A percentile compares a stretch with the other conserved stretches of the same genome.
Conservation (phyloP, 371 early-diverging fungal species). For the Cokeromyces recurvatus region DNA sequence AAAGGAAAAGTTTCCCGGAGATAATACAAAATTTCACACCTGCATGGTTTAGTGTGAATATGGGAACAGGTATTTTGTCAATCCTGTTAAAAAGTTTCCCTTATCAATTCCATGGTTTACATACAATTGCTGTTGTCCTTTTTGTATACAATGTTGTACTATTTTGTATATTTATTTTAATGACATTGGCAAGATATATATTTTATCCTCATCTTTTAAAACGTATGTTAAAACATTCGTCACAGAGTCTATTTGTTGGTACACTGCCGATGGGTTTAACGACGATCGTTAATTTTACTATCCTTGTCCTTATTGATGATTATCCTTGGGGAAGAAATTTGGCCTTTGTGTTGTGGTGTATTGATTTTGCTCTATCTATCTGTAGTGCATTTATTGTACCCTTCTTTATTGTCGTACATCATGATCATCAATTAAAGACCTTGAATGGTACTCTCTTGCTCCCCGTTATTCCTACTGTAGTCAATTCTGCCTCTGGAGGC, state of each 20-base stretch:
- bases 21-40: slow-evolving; percentile 33
- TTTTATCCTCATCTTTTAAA: slow-evolving; percentile 31
- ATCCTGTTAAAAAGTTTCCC: slow-evolving; percentile 34
- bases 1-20: too few species aligned
- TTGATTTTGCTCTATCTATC: slow-evolving; percentile 27
- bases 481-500: slow-evolving; percentile 42
- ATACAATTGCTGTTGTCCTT: slow-evolving; percentile 33
- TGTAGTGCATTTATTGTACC: slow-evolving; percentile 32
- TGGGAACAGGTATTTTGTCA: slow-evolving; percentile 42
- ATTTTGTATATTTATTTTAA: slow-evolving; percentile 19
- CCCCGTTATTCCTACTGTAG: slow-evolving; percentile 46
- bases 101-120: slow-evolving; percentile 31
- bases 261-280: slow-evolving; percentile 48
- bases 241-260: slow-evolving; percentile 41
- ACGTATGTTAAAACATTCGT: slow-evolving; percentile 36
- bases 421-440: slow-evolving; percentile 31
- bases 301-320: slow-evolving; percentile 12
- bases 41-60: slow-evolving; percentile 45
- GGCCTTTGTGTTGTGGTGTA: slow-evolving; percentile 36
- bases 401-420: slow-evolving; percentile 28
- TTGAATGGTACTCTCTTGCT: slow-evolving; percentile 44
- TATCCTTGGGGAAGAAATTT: slow-evolving; percentile 28
- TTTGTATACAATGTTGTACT: slow-evolving; percentile 32
- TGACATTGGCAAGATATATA: slow-evolving; percentile 24
- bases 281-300: slow-evolving; percentile 30